phyloP scores from a whole-genome alignment of 805 yeast genomes.

The Candida sanyiensis region DNA sequence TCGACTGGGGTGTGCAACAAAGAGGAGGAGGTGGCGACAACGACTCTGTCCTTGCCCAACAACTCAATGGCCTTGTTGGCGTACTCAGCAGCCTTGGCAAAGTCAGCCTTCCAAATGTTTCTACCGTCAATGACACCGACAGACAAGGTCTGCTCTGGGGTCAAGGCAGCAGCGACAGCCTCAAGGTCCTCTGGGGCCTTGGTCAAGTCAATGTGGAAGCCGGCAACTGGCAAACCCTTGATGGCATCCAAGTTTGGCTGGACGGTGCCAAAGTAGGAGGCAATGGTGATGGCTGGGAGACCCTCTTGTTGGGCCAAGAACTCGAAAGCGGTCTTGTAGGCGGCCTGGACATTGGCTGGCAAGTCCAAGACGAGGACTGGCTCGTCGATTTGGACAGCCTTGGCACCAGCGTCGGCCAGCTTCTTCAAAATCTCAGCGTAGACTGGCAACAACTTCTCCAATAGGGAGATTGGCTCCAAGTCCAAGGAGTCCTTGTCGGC shows the following conservation, averaged over 20 bases:
- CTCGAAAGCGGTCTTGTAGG: constrained; percentile 85
- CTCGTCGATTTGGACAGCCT: constrained; percentile 93
- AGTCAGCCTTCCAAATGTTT: constrained; percentile 99
- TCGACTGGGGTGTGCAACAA: constrained; percentile 98
- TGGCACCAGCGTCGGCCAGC: constrained; percentile 93
- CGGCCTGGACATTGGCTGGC: constrained; percentile 75
- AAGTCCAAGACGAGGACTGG: constrained; percentile 94
- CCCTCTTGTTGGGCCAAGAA: constrained; percentile 60
- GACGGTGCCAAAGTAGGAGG: constrained; percentile 98
- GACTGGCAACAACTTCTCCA: constrained; percentile 87
- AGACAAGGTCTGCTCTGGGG: constrained; percentile 73
- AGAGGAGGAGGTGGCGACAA: constrained; percentile 94
- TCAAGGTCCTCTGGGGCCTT: constrained; percentile 96
- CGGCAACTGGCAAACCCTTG: constrained; percentile 86
- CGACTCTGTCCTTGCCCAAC: constrained; percentile 80
- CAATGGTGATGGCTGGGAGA: constrained; percentile 73
- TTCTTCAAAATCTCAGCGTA: constrained; percentile 84
- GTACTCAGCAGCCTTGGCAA: constrained; percentile 74
- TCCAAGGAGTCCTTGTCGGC: constrained; percentile 97
- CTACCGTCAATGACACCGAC: constrained; percentile 98
- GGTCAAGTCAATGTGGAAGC: constrained; percentile 94
- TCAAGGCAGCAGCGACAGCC: constrained; percentile 62
- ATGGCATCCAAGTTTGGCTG: constrained; percentile 92
- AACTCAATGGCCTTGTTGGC: constrained; percentile 79
- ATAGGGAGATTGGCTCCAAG: constrained; percentile 85